A percentile compares a stretch with the other conserved stretches of the same genome.
These are phyloP conservation scores for Lophiostoma macrostomum DNA, from an alignment of 495 filamentous ascomycete genomes.

Conservation along the genomic window DNA sequence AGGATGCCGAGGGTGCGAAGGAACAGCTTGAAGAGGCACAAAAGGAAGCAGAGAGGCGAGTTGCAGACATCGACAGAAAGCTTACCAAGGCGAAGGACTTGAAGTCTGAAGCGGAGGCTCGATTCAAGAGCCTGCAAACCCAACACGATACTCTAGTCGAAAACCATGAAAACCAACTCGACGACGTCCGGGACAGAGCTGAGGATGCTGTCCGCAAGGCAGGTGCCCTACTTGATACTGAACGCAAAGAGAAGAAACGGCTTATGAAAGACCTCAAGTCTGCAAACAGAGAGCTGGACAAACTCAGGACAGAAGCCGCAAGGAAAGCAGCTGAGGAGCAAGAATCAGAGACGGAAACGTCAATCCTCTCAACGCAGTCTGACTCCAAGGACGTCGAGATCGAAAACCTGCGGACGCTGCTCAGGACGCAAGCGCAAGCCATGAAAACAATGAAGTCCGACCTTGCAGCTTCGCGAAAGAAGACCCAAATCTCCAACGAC, in stretches of 20 bases:
- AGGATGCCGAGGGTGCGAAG: constrained; percentile 10
- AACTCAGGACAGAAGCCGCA: constrained; percentile 11
- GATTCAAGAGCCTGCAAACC: constrained; percentile 8
- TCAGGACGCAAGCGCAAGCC: constrained; percentile 15
- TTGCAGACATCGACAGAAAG: constrained; percentile 18
- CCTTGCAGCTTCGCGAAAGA: background rate
- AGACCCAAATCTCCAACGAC: background rate
- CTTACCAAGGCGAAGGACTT: constrained; percentile 22
- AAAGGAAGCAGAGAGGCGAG: constrained; percentile 16
- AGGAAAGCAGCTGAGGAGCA: background rate
- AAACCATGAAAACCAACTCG: constrained; percentile 7
- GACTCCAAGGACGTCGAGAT: constrained; percentile 21
- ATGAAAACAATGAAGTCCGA: constrained; percentile 24
- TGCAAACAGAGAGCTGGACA: constrained; percentile 4
- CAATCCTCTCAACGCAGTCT: background rate
- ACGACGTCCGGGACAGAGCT: constrained; percentile 16
- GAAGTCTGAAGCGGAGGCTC: constrained; percentile 13
- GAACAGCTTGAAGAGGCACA: constrained; percentile 19
- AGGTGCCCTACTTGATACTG: constrained; percentile 10
- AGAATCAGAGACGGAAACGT: background rate
- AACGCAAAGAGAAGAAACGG: constrained; percentile 20
- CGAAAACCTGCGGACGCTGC: constrained; percentile 16
- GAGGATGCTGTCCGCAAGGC: constrained; percentile 23
- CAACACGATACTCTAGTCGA: constrained; percentile 10
- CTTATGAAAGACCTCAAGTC: constrained; percentile 19